A percentile compares a stretch with the other conserved stretches of the same genome.
Conservation (phyloP, 257 asterid species). For the Plantago ovata region DNA sequence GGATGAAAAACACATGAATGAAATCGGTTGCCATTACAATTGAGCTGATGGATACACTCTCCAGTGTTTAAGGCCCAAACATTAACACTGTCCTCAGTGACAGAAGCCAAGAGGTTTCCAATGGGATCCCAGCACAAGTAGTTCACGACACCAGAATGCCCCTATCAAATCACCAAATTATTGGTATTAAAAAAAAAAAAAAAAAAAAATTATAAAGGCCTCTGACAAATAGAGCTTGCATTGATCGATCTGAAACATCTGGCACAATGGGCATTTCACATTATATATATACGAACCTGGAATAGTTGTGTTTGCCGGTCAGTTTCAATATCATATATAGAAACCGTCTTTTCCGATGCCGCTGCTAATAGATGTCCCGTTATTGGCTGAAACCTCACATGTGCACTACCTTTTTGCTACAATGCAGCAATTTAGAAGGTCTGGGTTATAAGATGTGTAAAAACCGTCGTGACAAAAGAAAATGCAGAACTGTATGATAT, state of each 20-base stretch:
- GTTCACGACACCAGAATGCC: constrained; percentile 74
- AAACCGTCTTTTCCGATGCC: constrained; percentile 83
- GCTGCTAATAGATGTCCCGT: constrained; percentile 88
- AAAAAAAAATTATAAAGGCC: no score
- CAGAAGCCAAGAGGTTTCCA: constrained; percentile 89
- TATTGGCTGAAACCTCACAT: constrained; percentile 91
- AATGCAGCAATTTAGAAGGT: constrained; percentile 16
- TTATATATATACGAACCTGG: constrained; percentile 60
- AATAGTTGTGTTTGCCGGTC: constrained; percentile 82
- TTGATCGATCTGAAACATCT: background rate
- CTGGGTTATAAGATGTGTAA: constrained; percentile 6
- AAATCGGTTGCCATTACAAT: constrained; percentile 67
- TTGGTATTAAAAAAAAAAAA: constrained; percentile 9
- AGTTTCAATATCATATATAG: constrained; percentile 82
- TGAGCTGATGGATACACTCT: constrained; percentile 81
- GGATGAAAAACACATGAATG: constrained; percentile 97
- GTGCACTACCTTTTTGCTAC: constrained; percentile 95
- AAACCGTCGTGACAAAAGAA: background rate
- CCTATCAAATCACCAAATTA: constrained; percentile 43
- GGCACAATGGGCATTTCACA: background rate
- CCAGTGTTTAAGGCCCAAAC: constrained; percentile 90
- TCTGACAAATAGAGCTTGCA: background rate
- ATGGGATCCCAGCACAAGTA: constrained; percentile 93
- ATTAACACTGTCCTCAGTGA: constrained; percentile 86
- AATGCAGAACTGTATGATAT: constrained; percentile 2